phyloP scores from a whole-genome alignment of 306 rosid genomes.

The Pterocarpus macrocarpus region DNA sequence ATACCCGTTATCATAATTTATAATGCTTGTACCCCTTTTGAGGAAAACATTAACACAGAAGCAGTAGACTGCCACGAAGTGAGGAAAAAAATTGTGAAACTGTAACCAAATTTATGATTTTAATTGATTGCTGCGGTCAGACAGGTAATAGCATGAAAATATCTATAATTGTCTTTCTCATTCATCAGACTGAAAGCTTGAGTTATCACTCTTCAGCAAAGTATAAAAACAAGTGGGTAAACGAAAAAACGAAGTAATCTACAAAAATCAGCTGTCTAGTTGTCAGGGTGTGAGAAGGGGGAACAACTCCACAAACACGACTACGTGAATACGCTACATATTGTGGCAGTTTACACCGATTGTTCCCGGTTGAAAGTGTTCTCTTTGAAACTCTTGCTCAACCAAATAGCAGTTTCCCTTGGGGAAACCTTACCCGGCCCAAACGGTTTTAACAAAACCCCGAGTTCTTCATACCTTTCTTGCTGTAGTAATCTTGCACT shows the following conservation, averaged over 20 bases:
- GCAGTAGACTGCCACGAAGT: constrained; percentile 2
- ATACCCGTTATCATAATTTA: neutral
- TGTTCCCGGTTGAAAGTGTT: constrained; percentile 66
- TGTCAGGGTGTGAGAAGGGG: constrained; percentile 39
- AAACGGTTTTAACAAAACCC: constrained; percentile 88
- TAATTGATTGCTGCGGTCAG: neutral
- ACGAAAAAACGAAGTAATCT: constrained; percentile 41
- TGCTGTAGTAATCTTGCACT: constrained; percentile 90
- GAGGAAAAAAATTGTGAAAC: neutral
- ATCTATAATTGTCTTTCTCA: neutral
- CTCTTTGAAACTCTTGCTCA: constrained; percentile 86
- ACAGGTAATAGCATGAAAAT: neutral
- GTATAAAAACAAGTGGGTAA: constrained; percentile 11
- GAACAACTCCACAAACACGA: constrained; percentile 43
- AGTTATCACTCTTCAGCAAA: constrained; percentile 29
- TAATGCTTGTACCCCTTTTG: constrained; percentile 45
- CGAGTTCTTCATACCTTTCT: constrained; percentile 88
- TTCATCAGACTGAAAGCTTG: constrained; percentile 41
- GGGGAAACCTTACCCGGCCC: constrained; percentile 94
- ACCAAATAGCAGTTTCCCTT: constrained; percentile 96
- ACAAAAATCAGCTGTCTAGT: constrained; percentile 49
- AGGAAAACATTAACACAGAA: neutral
- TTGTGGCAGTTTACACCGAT: constrained; percentile 41
- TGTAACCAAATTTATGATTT: neutral
- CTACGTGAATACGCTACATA: constrained; percentile 38